A percentile compares a stretch with the other conserved stretches of the same genome.
Evolutionary conservation across 2,329 filamentous ascomycete species (phyloP).

Genomic region (Colletotrichum sp.): DNA sequence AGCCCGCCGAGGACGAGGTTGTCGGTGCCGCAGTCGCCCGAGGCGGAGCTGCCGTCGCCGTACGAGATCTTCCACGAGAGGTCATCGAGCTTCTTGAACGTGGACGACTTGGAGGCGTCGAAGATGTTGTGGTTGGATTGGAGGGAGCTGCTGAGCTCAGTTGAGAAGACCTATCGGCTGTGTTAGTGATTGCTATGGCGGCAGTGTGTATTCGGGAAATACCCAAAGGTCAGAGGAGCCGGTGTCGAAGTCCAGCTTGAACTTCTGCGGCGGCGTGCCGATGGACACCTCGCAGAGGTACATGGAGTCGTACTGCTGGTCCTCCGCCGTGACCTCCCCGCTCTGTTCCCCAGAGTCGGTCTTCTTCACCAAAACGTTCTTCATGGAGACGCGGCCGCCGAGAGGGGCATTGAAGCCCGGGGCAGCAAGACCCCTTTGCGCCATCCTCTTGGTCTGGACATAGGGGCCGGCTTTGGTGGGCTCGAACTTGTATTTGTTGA

Average conservation of each 20-base stretch:
- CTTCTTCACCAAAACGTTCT: constrained; percentile 9
- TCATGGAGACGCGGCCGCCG: constrained; percentile 15
- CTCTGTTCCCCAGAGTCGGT: neutral
- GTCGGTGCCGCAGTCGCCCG: constrained; percentile 70
- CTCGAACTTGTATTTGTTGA: constrained; percentile 20
- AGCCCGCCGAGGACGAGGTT: constrained; percentile 71
- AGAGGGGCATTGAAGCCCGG: constrained; percentile 8
- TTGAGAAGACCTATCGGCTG: constrained; percentile 31
- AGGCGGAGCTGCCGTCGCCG: constrained; percentile 68
- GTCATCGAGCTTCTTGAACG: constrained; percentile 40
- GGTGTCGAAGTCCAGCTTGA: constrained; percentile 76
- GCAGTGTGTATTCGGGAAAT: constrained; percentile 50
- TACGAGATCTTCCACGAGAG: constrained; percentile 70
- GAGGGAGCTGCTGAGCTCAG: constrained; percentile 25
- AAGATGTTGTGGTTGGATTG: constrained; percentile 47
- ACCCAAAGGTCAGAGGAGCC: constrained; percentile 79
- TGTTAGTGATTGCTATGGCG: constrained; percentile 33
- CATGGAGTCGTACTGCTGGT: constrained; percentile 60
- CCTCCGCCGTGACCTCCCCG: constrained; percentile 15
- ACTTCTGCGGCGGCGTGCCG: constrained; percentile 56
- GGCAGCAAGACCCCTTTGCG: constrained; percentile 16
- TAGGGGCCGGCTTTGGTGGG: constrained; percentile 15
- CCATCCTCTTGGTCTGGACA: constrained; percentile 12
- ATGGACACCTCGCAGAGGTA: constrained; percentile 44
- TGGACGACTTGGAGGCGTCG: constrained; percentile 39